Percentiles rank a stretch among this genome's conserved stretches.
phyloP scores from a whole-genome alignment of 1,284 basidiomycete species.

The Fomitopsis pinicola region DNA sequence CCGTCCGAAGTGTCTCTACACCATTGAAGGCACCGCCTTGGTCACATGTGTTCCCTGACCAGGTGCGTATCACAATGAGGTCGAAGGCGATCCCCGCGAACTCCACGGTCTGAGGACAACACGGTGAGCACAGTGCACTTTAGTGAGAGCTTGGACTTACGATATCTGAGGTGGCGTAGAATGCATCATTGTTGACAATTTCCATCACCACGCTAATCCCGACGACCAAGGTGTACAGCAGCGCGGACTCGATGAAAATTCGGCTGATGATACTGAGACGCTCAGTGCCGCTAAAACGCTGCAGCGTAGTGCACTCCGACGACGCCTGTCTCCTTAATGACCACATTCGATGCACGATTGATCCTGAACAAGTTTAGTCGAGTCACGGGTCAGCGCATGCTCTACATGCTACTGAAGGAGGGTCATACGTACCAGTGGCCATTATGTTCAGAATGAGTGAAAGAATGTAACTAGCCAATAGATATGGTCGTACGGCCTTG shows the following conservation, averaged over 20 bases:
- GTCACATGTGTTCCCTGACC: neutral
- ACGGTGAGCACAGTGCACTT: neutral
- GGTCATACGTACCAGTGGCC: neutral
- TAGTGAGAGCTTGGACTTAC: neutral
- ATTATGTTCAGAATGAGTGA: neutral
- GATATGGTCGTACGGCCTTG: neutral
- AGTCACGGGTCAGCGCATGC: neutral
- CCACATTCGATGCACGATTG: conserved; percentile 35
- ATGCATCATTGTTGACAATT: conserved; percentile 30
- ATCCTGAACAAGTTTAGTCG: conserved; percentile 13
- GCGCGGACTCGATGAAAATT: conserved; percentile 34
- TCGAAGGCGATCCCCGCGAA: conserved; percentile 34
- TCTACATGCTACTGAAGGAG: neutral
- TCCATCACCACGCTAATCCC: conserved; percentile 31
- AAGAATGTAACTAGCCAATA: neutral
- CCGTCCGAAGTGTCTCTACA: neutral
- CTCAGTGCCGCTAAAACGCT: neutral
- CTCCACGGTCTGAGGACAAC: neutral
- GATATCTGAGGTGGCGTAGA: conserved; percentile 18
- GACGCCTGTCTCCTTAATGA: conserved; percentile 7
- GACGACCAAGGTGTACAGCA: conserved; percentile 33
- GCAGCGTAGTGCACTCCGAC: neutral
- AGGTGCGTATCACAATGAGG: conserved; percentile 27
- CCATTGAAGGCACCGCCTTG: neutral
- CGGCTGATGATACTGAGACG: conserved; percentile 13